Base-by-base conservation (phyloP, 805 yeast genomes). In the Spathaspora gorwiae region DNA sequence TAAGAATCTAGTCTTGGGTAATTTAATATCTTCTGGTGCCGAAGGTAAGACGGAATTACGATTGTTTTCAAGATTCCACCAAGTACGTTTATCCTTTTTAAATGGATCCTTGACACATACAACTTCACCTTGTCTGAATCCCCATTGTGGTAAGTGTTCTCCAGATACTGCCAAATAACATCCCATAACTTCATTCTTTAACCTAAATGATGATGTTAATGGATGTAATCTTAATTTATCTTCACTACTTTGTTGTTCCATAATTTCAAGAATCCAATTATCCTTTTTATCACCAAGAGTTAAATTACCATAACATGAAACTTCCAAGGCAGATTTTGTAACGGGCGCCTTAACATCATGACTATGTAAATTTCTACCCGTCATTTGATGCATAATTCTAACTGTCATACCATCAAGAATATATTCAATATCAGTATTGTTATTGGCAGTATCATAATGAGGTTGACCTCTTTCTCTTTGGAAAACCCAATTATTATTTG, bases 71-170 rank as follows among this genome's bases (percentile, higher is more conserved):
- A 87, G 75, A 63, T 85, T 86, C 94, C 94, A 87, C 92, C 94
- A 87, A 14, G 90, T 85, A 56, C 92, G 73, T 70, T 86, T 87
- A 60, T 87, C 95, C 64, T 86, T 81, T 38, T 60, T 69, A 64
- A 82, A 85, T 33, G 89, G 82, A 49, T 72, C 65, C 53, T 77
- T 80, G 62, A 73, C 65, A 69, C 99, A 94, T 1, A 83, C 84
- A 52, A 94, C 92, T 71, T 94, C 99, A 51, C 96, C 96, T 73
- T 94, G 99, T 62, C 89, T 80, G 78, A 92, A 94, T 15, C 99
- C 99, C 99, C 99, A 94, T 13, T 81, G 82, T 14, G 99, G 99
- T 60, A 90, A 82, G 24, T 79, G 62, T 53, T 72, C 68, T 38
- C 97, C 97, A 9, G 94, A 76, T 11, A 92, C 87, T 53, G 90